Base-by-base conservation (phyloP, 176 grass and related monocot genomes). In the Bolboschoenus planiculmis region DNA sequence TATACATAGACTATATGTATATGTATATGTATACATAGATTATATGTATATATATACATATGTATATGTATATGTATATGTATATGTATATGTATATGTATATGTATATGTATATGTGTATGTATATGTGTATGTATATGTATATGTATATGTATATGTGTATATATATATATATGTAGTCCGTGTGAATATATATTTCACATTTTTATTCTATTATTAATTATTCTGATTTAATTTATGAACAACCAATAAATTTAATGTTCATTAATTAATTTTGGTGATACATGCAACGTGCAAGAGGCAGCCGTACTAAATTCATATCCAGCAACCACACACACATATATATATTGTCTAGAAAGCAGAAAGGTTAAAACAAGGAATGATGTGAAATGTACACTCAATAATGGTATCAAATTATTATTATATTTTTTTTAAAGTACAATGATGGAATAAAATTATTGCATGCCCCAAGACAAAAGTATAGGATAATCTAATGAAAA, bases 311-410 rank as follows among this genome's bases (percentile, higher is more conserved):
- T 77, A n/a, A n/a, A n/a, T n/a, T 77, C 33, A 77, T 53, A 33
- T 77, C 24, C 72, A 53, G 14, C 46, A 4, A 18, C 14, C 26
- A 51, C 27, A 77, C 10, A 31, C n/a, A n/a, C n/a, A n/a, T n/a
- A n/a, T n/a, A n/a, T n/a, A n/a, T n/a, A n/a, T n/a, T 50, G 44
- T 24, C 72, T 76, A 76, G 11, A 76, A 76, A 76, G 72, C 43
- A 76, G 44, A 51, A 76, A 53, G 68, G 35, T 50, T 10, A 4
- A 76, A 76, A 47, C 11, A 73, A 51, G 27, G 72, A 77, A 33
- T 77, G 46, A 77, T 53, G 72, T 77, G 72, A 53, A 27, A 77
- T 77, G 46, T 77, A 77, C 46, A 34, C 72, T 77, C 72, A 77
- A 77, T 53, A 51, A 77, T 77, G 46, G 72, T 20, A 77, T 31